Conservation (phyloP, 768 basidiomycete genomes). For the Macrolepiota fuliginosa region DNA sequence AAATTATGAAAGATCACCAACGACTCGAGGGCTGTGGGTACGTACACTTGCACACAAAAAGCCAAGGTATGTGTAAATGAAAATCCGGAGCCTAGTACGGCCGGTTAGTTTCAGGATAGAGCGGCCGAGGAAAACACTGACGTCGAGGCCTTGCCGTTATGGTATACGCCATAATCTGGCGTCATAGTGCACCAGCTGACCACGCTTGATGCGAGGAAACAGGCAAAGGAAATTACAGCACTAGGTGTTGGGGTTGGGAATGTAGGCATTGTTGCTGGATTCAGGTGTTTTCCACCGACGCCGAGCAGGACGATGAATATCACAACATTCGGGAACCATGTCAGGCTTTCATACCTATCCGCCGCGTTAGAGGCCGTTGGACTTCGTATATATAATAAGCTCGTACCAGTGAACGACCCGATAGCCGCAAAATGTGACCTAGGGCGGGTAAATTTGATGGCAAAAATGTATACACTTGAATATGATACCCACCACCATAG, state of each 20-base stretch:
- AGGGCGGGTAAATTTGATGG: neutral
- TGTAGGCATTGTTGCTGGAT: slow-evolving; percentile 26
- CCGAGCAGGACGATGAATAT: slow-evolving; percentile 64
- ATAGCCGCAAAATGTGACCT: slow-evolving; percentile 65
- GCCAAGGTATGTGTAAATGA: slow-evolving; percentile 63
- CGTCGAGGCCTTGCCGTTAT: slow-evolving; percentile 46
- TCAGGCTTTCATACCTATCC: slow-evolving; percentile 49
- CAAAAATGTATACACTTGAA: neutral
- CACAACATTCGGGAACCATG: slow-evolving; percentile 68
- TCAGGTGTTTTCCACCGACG: slow-evolving; percentile 59
- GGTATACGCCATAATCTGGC: slow-evolving; percentile 45
- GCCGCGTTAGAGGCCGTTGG: neutral
- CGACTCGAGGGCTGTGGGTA: too few species aligned
- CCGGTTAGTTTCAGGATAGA: neutral
- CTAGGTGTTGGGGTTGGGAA: slow-evolving; percentile 27
- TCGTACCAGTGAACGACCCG: slow-evolving; percentile 58
- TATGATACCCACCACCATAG: slow-evolving; percentile 26
- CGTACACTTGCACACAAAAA: slow-evolving; percentile 60
- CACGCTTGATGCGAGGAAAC: slow-evolving; percentile 35
- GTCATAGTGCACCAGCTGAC: slow-evolving; percentile 43
- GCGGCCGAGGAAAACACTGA: slow-evolving; percentile 21
- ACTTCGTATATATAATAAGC: neutral
- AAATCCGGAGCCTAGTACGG: slow-evolving; percentile 49
- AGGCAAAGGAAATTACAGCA: slow-evolving; percentile 32
- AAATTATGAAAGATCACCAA: too few species aligned